These are phyloP conservation scores for Rhynchosporium agropyri DNA, from an alignment of 2,329 filamentous ascomycete species.

Conservation along the genomic window DNA sequence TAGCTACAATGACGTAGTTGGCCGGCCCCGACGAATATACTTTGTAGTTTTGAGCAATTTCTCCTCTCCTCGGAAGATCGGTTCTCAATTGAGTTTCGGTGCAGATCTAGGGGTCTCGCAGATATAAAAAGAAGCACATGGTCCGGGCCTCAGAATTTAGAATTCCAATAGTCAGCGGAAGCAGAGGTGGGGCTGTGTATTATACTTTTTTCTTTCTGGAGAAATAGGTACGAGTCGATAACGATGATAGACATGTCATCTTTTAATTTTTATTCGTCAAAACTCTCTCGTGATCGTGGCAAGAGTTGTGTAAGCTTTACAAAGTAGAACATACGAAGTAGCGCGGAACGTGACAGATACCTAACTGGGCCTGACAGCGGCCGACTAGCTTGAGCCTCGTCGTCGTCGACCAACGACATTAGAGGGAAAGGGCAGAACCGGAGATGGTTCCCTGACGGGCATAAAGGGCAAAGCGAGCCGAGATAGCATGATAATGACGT, in stretches of 20 bases:
- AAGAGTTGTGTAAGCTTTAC: background rate
- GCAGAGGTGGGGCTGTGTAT: background rate
- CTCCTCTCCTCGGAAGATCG: background rate
- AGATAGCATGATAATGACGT: constrained; percentile 11
- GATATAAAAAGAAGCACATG: constrained; percentile 10
- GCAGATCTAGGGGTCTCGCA: constrained; percentile 15
- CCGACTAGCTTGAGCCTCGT: background rate
- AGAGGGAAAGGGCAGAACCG: background rate
- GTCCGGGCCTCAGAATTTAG: constrained; percentile 3
- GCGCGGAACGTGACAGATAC: too few relatives aligned
- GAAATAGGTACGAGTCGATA: constrained; percentile 1
- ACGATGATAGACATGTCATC: constrained; percentile 3
- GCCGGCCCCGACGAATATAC: background rate
- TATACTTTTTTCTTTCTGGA: background rate
- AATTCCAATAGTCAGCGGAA: constrained; percentile 9
- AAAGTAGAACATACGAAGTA: background rate
- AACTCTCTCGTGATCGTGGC: background rate
- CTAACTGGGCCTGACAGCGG: too few relatives aligned
- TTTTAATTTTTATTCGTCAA: constrained; percentile 7
- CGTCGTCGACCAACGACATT: background rate
- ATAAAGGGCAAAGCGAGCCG: background rate
- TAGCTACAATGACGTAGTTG: constrained; percentile 14
- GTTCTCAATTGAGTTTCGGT: constrained; percentile 11
- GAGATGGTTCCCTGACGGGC: constrained; percentile 13
- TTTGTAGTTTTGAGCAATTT: background rate